phyloP scores from a whole-genome alignment of 2,329 filamentous ascomycete genomes.

The Dactylonectria macrodidyma region DNA sequence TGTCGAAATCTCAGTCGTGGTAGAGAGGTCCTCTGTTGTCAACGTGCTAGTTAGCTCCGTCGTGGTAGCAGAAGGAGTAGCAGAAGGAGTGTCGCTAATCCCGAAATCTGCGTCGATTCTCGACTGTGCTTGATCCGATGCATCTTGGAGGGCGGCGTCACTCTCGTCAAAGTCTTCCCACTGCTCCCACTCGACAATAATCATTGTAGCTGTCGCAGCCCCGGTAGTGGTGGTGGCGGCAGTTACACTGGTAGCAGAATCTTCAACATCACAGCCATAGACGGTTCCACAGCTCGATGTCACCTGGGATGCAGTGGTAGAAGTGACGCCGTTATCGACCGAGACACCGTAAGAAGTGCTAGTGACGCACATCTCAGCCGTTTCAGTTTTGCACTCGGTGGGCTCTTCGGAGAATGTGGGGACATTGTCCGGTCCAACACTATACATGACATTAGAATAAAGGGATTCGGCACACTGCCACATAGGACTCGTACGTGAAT shows the following conservation, averaged over 20 bases:
- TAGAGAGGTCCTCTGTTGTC: background rate
- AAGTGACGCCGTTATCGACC: background rate
- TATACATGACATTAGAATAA: background rate
- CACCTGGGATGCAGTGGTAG: background rate
- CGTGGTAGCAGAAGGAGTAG: too few species aligned
- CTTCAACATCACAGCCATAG: conserved; percentile 23
- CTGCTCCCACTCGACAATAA: background rate
- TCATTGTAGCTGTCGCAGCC: background rate
- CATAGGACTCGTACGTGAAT: background rate
- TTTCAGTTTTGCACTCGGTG: conserved; percentile 11
- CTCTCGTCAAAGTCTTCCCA: background rate
- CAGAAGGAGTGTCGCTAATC: background rate
- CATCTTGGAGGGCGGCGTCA: background rate
- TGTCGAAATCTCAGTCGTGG: background rate
- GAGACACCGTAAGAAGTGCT: conserved; percentile 17
- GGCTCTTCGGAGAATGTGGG: conserved; percentile 14
- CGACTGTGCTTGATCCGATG: background rate
- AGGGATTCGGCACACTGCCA: background rate
- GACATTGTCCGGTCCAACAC: conserved; percentile 11
- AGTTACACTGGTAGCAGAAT: background rate
- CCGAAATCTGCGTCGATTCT: background rate
- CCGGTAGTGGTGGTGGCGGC: background rate
- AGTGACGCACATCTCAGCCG: conserved; percentile 10
- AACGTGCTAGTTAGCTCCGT: background rate
- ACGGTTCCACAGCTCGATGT: conserved; percentile 11